Base-by-base conservation (phyloP, 179 eudicot species). In the Silene noctiflora region DNA sequence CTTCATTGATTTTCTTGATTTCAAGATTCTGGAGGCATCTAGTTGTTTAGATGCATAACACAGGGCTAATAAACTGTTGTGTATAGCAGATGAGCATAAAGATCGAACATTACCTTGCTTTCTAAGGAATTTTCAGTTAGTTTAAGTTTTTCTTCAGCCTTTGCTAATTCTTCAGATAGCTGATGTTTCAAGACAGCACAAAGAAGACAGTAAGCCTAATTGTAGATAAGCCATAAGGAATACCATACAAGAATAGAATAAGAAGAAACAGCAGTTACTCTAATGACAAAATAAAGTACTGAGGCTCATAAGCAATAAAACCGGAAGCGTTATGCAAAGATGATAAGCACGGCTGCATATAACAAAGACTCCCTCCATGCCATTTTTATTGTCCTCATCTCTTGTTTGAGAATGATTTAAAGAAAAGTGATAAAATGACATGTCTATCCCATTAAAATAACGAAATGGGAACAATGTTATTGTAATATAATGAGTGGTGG, bases 1-100 rank as follows among this genome's bases (percentile, higher is more conserved):
- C 98, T 83, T 93, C 98, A 79, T 91, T 93, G 65, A 93, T 91
- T 83, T 88, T 91, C 83, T 90, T 93, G 46, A 93, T 91, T 77
- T 93, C 98, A 74, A 93, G 97, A 85, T 93, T 93, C 98, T 93
- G 89, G 72, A 76, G 71, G 76, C 55, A 75, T 62, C 22, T n/a
- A 62, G 61, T 51, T 33, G 48, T 53, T 75, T 44, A 83, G 70
- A 71, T 35, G 67, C 13, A 75, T 19, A 59, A 13, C 17, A 29
- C 39, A 61, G 46, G 44, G 27, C 44, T 5, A 51, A 77, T 29
- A 12, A 27, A 51, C 1, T 53, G 56, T 55, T 61, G 51, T 5
- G 16, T 46, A 69, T n/a, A 56, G 61, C 39, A 77, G 72, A 33
- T 44, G 35, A 35, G 29, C 59, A 25, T 51, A 42, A 55, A 80